Evolutionary conservation across 768 basidiomycete species (phyloP).

Genomic region (Tulasnella sp.): DNA sequence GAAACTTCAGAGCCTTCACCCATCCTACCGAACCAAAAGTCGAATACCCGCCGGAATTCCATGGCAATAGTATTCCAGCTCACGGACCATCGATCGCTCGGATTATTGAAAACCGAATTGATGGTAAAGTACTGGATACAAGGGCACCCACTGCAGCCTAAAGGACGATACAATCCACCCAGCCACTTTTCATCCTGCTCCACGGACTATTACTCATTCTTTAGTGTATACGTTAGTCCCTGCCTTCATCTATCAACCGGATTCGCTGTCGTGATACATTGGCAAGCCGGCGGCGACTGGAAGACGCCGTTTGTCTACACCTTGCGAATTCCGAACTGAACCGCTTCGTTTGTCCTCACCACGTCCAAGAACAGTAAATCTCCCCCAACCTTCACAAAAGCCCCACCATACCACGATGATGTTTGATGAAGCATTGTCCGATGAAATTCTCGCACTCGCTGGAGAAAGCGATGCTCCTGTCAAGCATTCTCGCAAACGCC

Average conservation of each 20-base stretch:
- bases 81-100: slow-evolving; percentile 62
- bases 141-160: background rate
- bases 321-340: background rate
- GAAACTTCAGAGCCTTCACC: slow-evolving; percentile 40
- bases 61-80: slow-evolving; percentile 71
- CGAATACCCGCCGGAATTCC: slow-evolving; percentile 78
- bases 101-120: slow-evolving; percentile 48
- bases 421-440: slow-evolving; percentile 36
- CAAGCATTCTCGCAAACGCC: slow-evolving; percentile 33
- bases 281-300: background rate
- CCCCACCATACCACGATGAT: background rate
- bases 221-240: background rate
- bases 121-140: background rate
- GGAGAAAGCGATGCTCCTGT: slow-evolving; percentile 35
- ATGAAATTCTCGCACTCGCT: slow-evolving; percentile 40
- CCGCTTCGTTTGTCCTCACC: slow-evolving; percentile 1
- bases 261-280: background rate
- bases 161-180: background rate
- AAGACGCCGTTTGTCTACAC: background rate
- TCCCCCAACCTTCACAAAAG: background rate
- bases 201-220: background rate
- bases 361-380: background rate
- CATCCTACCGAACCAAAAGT: slow-evolving; percentile 52
- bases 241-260: background rate
- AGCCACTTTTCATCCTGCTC: background rate